phyloP scores from a whole-genome alignment of 495 filamentous ascomycete species.

The Thozetella sp. region DNA sequence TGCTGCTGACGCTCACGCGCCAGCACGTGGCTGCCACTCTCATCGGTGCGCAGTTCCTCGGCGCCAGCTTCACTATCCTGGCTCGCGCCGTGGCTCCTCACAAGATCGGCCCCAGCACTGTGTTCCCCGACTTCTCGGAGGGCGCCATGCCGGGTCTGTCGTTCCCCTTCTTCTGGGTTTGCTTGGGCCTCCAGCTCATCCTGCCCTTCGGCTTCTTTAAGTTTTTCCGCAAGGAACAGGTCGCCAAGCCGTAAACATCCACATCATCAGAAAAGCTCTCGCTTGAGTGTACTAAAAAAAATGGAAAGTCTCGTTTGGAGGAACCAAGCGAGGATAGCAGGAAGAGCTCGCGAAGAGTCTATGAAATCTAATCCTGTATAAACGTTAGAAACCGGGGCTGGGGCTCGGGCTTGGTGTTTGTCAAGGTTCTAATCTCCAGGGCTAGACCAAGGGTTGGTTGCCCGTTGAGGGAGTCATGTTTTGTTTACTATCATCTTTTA shows the following conservation, averaged over 20 bases:
- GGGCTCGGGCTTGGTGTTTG: not conserved
- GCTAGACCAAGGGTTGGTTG: not conserved
- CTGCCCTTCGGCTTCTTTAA: constrained; percentile 65
- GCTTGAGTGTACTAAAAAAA: not conserved
- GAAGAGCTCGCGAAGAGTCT: not conserved
- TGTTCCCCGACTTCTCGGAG: constrained; percentile 60
- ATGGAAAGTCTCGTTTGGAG: too few species aligned
- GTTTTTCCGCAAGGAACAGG: constrained; percentile 73
- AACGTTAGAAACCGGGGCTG: not conserved
- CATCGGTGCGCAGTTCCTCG: constrained; percentile 56
- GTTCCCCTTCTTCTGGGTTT: constrained; percentile 68
- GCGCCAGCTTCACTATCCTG: constrained; percentile 53
- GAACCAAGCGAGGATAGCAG: not conserved
- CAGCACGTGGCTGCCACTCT: constrained; percentile 60
- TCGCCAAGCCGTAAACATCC: constrained; percentile 59
- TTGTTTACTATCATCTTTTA: not conserved
- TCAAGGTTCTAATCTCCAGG: not conserved
- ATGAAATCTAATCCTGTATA: not conserved
- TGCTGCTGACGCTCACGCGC: constrained; percentile 59
- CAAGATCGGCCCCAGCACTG: constrained; percentile 52
- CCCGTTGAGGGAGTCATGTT: not conserved
- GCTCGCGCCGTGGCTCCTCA: constrained; percentile 58
- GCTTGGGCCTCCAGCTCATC: constrained; percentile 55
- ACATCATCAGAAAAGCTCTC: not conserved
- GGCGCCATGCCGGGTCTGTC: constrained; percentile 40